Base-by-base conservation (phyloP, 176 grass and related monocot species). In the Zea luxurians region DNA sequence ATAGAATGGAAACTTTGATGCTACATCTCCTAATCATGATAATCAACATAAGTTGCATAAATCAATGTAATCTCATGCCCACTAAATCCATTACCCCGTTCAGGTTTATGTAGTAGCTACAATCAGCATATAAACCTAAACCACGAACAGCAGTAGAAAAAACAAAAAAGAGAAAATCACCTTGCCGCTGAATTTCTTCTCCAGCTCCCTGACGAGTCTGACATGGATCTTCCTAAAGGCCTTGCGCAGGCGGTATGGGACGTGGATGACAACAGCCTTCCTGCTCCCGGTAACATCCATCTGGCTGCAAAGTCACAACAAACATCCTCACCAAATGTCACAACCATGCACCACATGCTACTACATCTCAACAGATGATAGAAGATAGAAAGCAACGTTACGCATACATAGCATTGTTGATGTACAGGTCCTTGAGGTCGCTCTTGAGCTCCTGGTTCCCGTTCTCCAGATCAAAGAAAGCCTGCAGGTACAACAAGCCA, bases 181-280 rank as follows among this genome's bases (percentile, higher is more conserved):
- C 89, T 97, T 97, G 71, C 91, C 95, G 50, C 95, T 97, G 69
- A 97, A 97, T 64, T 97, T 97, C 91, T 97, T 97, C 77, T 97
- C 95, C 6, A 97, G 84, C 84, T 97, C 95, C 84, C 91, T 92
- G 62, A 94, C 87, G 4, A 97, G 87, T 80, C 89, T 97, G 60
- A 87, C 81, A 66, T 97, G 95, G 87, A 97, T 89, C 85, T 97
- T 97, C 77, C 50, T 92, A 84, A 94, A 94, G 21, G 80, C 83
- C 85, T 97, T 97, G 80, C 85, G 83, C 40, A 94, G 89, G 46
- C 94, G 92, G 73, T 94, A 97, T 0, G 94, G 91, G 48, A 97
- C 87, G 52, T 97, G 94, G 73, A 97, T 80, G 77, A 94, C 89
- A 16, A 94, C 91, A 57, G 94, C 91, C 77, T 97, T 97, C 84